Conservation (phyloP, 257 asterid species). For the Thymus mandschuricus region DNA sequence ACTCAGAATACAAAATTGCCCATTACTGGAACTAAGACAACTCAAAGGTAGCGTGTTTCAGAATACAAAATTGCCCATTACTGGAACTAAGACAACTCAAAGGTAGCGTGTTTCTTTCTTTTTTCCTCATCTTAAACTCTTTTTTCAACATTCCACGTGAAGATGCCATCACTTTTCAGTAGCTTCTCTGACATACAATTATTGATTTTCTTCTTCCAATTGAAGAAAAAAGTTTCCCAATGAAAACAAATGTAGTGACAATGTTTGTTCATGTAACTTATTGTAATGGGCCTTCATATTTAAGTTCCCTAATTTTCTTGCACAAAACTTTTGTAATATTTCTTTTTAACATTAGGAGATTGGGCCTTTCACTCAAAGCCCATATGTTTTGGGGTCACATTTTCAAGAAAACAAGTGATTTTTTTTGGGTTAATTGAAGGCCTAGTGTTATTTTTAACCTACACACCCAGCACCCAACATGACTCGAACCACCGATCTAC, state of each 20-base stretch:
- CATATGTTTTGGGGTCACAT: background rate
- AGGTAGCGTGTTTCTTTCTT: background rate
- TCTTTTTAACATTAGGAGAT: background rate
- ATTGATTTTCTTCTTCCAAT: background rate
- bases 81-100: background rate
- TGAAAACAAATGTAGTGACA: no score
- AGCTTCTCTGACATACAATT: background rate
- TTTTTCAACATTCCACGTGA: slow-evolving; percentile 11
- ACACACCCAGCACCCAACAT: no score
- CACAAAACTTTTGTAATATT: background rate
- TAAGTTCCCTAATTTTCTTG: background rate
- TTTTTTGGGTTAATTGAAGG: no score
- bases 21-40: no score
- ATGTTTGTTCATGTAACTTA: background rate
- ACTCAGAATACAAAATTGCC: no score
- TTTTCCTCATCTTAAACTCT: background rate
- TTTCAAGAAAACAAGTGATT: background rate
- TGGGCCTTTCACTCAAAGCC: background rate
- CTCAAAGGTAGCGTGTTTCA: no score
- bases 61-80: no score
- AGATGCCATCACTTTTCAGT: background rate
- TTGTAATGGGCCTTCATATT: background rate
- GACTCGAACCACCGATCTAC: no score
- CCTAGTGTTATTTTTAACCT: no score
- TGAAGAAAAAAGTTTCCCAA: background rate